Evolutionary conservation across 139 green algal species (phyloP).

Genomic region (Micractinium conductrix): DNA sequence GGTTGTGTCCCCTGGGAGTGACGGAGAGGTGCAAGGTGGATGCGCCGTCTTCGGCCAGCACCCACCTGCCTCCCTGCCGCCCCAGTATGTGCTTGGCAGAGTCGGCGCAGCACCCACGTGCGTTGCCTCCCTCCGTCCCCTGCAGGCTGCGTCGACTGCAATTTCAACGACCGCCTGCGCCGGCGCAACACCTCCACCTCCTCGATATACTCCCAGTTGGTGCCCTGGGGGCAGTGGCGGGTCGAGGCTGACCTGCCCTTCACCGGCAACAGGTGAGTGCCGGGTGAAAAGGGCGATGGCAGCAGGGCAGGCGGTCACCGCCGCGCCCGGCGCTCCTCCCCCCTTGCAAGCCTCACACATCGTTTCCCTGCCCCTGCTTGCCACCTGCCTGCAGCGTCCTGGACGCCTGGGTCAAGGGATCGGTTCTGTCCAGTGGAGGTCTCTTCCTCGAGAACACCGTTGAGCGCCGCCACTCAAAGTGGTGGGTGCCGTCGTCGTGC

Average conservation of each 20-base stretch:
- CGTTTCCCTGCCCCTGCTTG: no score
- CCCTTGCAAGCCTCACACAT: no score
- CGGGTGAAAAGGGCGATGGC: no score
- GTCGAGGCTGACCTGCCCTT: slow-evolving; percentile 39
- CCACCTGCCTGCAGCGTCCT: slow-evolving; percentile 47
- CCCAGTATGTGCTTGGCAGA: background rate
- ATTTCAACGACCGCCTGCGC: slow-evolving; percentile 37
- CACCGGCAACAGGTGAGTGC: slow-evolving; percentile 17
- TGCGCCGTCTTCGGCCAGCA: background rate
- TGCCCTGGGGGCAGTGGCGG: slow-evolving; percentile 44
- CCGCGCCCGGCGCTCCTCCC: no score
- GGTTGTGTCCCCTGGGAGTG: background rate
- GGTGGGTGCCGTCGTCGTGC: no score
- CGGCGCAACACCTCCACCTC: slow-evolving; percentile 15
- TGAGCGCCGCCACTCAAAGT: slow-evolving; percentile 9
- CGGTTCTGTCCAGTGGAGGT: slow-evolving; percentile 26
- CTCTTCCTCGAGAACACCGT: slow-evolving; percentile 43
- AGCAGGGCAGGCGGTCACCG: no score
- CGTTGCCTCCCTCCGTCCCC: background rate
- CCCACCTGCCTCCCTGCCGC: background rate
- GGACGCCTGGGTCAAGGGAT: slow-evolving; percentile 56
- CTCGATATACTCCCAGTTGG: slow-evolving; percentile 33
- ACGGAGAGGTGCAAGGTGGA: background rate
- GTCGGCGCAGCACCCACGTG: background rate
- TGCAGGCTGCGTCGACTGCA: slow-evolving; percentile 44